Evolutionary conservation across 768 basidiomycete species (phyloP), one percentile per base, ranked within the genome.

Genomic region (Trametopsis cervina): DNA sequence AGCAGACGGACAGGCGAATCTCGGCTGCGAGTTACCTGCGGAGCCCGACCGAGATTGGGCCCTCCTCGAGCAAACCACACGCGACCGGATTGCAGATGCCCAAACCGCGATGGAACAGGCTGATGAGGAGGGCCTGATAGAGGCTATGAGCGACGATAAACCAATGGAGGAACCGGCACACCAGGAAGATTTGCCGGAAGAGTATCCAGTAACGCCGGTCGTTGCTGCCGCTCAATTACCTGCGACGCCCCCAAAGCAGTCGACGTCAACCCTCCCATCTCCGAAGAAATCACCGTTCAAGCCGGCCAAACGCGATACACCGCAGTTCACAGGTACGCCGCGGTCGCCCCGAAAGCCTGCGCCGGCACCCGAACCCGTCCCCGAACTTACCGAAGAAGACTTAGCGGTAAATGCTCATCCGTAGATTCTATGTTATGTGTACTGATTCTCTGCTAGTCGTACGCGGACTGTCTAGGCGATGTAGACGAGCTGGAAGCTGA

Each of bases 1-100:
- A 37, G 94, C 94, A 2, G 94, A 97, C 61, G 57, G 52, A 12
- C 73, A 83, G 47, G 90, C 90, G 3, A 83, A 79, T 49, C 25
- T 64, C 4, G 90, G 90, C 2, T 63, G 74, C 9, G 54, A 58
- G 9, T 49, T 71, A 44, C 68, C 71, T 0, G 49, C 37, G 15
- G 49, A 67, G 1, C 57, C 60, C 4, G 86, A 89, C 27, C 71
- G 72, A 40, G 75, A 89, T 54, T 91, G 86, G 87, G 66, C 63
- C 1, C 49, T 52, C 26, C 51, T 57, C 7, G 37, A 49, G 39
- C 22, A 21, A 13, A 49, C 2, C 20, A 42, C 44, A 15, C 44
- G 33, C 7, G 20, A 33, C 9, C 39, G 46, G 15, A 42, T 42
- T 18, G 36, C 13, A 43, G 36, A 47, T 9, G 11, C 39, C 22